Evolutionary conservation across 2,329 filamentous ascomycete species (phyloP), one percentile per base, ranked within the genome.

Genomic region (Lecanosticta acicola): DNA sequence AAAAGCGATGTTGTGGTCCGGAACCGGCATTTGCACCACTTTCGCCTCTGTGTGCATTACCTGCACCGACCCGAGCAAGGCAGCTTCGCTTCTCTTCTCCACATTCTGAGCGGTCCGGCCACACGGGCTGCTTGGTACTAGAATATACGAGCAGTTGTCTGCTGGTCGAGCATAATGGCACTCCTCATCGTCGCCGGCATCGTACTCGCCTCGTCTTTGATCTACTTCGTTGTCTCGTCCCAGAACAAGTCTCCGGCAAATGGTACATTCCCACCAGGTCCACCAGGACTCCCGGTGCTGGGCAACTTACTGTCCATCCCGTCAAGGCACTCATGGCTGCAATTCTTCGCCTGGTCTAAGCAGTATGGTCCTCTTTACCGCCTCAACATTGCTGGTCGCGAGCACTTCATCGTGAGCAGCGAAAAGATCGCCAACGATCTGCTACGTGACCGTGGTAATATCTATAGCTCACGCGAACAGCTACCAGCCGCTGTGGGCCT

Each of bases 401-500:
- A 59, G 16, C 61, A 67, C 39, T 57, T 69, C 40, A 52, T 71
- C 20, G 59, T 72, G 18, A 60, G n/a, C 64, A 68, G 60, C 7
- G 66, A 69, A 39, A 62, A 66, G 29, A 64, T 71, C 13, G 69
- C 68, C 29, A 67, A 70, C 42, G 69, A 72, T 33, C 57, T 73
- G 4, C 58, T 73, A 1, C 61, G 68, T 21, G 66, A 68, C 41
- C 61, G 70, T 32, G 69, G 66, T 2, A 63, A 58, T 4, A 61
- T 66, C 36, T 72, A 71, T 52, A 65, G 60, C 9, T 62, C 60
- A 5, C 61, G 70, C 4, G 63, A 65, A 34, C 57, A 66, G 17
- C 48, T 66, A 10, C 63, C 66, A 4, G 63, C 66, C 41, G 66
- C 65, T 0, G 53, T 61, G n/a, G 46, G 63, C 32, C 50, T 71